Conservation (phyloP, 306 rosid genomes). For the Cicer judaicum region DNA sequence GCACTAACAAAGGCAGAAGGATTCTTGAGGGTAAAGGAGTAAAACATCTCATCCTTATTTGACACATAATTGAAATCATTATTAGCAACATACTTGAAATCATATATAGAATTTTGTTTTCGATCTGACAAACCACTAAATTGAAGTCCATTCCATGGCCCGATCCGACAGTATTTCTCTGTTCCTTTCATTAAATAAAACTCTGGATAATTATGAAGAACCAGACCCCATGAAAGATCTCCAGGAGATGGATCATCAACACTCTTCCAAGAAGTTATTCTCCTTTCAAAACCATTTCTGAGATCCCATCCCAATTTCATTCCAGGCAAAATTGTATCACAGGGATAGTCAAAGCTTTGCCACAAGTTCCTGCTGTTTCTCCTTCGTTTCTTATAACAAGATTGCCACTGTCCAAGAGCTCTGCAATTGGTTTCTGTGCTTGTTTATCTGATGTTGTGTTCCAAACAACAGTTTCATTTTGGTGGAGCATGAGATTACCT, state of each 20-base stretch:
- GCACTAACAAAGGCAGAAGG: background rate
- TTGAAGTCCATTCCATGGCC: constrained; percentile 48
- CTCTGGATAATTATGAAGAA: constrained; percentile 38
- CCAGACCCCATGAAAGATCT: background rate
- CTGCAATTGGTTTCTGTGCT: constrained; percentile 29
- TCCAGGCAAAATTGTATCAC: constrained; percentile 20
- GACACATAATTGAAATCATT: constrained; percentile 22
- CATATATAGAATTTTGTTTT: background rate
- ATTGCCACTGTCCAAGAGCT: constrained; percentile 41
- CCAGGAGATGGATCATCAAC: constrained; percentile 41
- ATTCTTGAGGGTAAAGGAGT: background rate
- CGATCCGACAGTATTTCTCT: background rate
- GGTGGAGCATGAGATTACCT: constrained; percentile 32
- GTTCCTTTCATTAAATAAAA: constrained; percentile 19
- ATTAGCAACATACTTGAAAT: constrained; percentile 28
- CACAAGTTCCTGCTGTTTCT: constrained; percentile 30
- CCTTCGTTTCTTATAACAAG: constrained; percentile 48
- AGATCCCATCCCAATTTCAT: constrained; percentile 46
- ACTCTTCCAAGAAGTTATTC: constrained; percentile 40
- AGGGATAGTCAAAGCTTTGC: constrained; percentile 47
- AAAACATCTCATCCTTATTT: constrained; percentile 42
- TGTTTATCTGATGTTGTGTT: background rate
- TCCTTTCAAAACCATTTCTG: background rate
- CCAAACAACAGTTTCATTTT: constrained; percentile 32
- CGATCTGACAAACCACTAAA: constrained; percentile 27